These are phyloP conservation scores for Aureobasidium leucospermi DNA, from an alignment of 2,329 filamentous ascomycete genomes.

Conservation along the genomic window DNA sequence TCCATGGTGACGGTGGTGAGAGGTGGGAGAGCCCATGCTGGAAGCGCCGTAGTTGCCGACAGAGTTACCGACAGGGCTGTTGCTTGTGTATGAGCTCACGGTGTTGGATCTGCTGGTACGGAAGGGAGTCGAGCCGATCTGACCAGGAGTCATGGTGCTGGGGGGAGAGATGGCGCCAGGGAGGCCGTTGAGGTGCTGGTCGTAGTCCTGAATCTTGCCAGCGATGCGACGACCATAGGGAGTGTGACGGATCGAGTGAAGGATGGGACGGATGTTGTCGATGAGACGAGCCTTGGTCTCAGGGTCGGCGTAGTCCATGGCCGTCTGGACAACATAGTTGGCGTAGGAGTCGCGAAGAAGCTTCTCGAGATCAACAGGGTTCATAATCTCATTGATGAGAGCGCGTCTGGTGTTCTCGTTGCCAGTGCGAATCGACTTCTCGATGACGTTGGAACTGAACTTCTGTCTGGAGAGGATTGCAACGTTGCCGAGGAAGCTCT, in stretches of 20 bases:
- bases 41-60: not conserved
- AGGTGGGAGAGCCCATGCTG: slow-evolving; percentile 10
- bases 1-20: not conserved
- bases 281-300: slow-evolving; percentile 68
- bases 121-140: not conserved
- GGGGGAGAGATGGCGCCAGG: not conserved
- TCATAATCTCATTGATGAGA: slow-evolving; percentile 76
- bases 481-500: slow-evolving; percentile 68
- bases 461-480: slow-evolving; percentile 81
- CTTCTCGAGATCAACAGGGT: slow-evolving; percentile 70
- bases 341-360: slow-evolving; percentile 88
- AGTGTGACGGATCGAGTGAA: slow-evolving; percentile 79
- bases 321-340: slow-evolving; percentile 98
- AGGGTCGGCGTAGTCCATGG: slow-evolving; percentile 74
- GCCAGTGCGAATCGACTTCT: slow-evolving; percentile 82
- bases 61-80: not conserved
- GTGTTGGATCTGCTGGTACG: slow-evolving; percentile 3
- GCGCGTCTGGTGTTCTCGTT: slow-evolving; percentile 65
- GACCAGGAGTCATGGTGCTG: slow-evolving; percentile 8
- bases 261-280: slow-evolving; percentile 75
- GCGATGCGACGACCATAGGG: slow-evolving; percentile 92
- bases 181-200: slow-evolving; percentile 23
- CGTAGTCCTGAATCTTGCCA: slow-evolving; percentile 66
- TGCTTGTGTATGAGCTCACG: slow-evolving; percentile 3
- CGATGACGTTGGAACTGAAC: slow-evolving; percentile 98